Percentiles rank a stretch among this genome's conserved stretches.
phyloP scores from a whole-genome alignment of 73 alveolate species.

The Tetrahymena borealis region DNA sequence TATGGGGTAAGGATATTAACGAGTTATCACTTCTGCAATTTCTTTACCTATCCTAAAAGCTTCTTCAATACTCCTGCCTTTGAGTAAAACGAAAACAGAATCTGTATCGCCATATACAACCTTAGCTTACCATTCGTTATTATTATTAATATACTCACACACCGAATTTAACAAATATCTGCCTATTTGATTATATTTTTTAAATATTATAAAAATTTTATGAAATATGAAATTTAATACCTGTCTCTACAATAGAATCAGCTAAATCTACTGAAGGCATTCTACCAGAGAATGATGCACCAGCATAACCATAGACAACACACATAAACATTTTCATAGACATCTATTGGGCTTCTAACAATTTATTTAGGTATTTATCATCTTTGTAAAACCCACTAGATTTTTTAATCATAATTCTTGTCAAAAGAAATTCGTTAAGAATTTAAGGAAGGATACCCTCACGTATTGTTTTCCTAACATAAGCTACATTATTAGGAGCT shows the following conservation, averaged over 20 bases:
- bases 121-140: constrained; percentile 60
- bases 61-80: constrained; percentile 72
- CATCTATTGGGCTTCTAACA: constrained; percentile 79
- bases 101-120: constrained; percentile 99
- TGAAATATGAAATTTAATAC: constrained; percentile 39
- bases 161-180: constrained; percentile 4
- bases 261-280: constrained; percentile 99
- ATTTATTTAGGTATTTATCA: constrained; percentile 62
- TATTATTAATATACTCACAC: not conserved
- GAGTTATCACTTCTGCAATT: constrained; percentile 74
- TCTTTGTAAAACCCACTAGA: constrained; percentile 77
- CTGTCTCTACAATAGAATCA: constrained; percentile 91
- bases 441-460: constrained; percentile 92
- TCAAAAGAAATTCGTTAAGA: constrained; percentile 78
- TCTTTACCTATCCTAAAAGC: constrained; percentile 80
- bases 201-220: not conserved
- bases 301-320: constrained; percentile 97
- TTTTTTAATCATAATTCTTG: constrained; percentile 94
- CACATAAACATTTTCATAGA: constrained; percentile 88
- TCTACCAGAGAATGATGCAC: constrained; percentile 98
- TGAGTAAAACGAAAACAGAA: constrained; percentile 81
- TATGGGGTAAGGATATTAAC: constrained; percentile 85
- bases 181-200: too few relatives aligned
- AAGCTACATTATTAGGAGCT: constrained; percentile 83
- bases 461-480: constrained; percentile 73